Conservation (phyloP, 345 rosid species). For the Moricandia arvensis region DNA sequence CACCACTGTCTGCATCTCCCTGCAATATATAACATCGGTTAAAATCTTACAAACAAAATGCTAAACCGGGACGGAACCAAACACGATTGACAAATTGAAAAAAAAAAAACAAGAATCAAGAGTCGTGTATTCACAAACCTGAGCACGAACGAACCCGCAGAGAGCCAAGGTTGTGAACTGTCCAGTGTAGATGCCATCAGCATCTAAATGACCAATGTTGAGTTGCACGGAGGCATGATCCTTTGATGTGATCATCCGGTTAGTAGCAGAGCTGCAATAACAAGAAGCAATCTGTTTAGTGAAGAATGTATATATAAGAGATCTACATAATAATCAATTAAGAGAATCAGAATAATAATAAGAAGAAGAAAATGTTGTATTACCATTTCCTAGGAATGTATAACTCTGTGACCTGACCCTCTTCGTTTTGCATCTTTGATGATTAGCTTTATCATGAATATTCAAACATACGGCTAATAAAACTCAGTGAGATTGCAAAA, state of each 20-base stretch:
- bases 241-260: slow-evolving; percentile 63
- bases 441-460: no score
- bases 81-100: background rate
- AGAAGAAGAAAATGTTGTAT: background rate
- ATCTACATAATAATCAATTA: background rate
- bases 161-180: slow-evolving; percentile 60
- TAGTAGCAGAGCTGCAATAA: slow-evolving; percentile 58
- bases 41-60: background rate
- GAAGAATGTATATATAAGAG: background rate
- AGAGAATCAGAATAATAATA: background rate
- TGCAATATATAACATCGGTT: no score
- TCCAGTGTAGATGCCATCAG: slow-evolving; percentile 51
- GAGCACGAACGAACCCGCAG: slow-evolving; percentile 65
- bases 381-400: slow-evolving; percentile 91
- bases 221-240: slow-evolving; percentile 45
- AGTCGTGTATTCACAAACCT: slow-evolving; percentile 41
- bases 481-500: no score
- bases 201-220: slow-evolving; percentile 64
- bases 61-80: background rate
- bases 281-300: background rate
- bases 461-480: background rate
- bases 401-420: slow-evolving; percentile 70
- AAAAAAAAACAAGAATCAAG: background rate
- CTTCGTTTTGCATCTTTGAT: slow-evolving; percentile 80
- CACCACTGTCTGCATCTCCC: slow-evolving; percentile 72